Base-by-base conservation (phyloP, 345 rosid genomes). In the Dipteronia sinensis region DNA sequence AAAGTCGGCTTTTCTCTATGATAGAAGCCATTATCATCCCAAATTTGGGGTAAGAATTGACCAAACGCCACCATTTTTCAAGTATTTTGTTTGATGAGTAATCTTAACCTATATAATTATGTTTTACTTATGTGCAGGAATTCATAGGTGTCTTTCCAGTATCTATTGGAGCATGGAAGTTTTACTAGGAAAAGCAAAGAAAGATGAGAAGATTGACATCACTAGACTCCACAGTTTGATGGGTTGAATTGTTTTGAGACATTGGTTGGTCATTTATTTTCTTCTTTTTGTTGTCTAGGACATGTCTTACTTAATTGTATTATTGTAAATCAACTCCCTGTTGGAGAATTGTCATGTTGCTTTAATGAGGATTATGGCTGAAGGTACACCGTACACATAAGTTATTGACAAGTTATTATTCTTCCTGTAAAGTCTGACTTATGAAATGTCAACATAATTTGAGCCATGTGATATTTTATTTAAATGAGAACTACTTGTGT, bases 221-320 rank as follows among this genome's bases (percentile, higher is more conserved):
- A 65, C 27, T 17, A 65, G 17, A 86, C 87, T 6, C 89, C 84
- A n/a, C 82, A 84, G 61, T 76, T 84, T 16, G 87, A 84, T 27
- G 87, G 83, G 6, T 72, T 81, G 72, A 58, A 84, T 71, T 76
- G 71, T 64, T 84, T 81, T 10, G 87, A 81, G 70, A 84, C 87
- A 56, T 65, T 84, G 27, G 80, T 78, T 16, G 71, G 65, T 29
- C 44, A 16, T 20, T 75, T 25, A 67, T 29, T 13, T 19, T 72
- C 10, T 11, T 13, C 2, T 31, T 44, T 46, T 38, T 9, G 51
- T 23, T 17, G 11, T 29, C 27, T 9, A 15, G 7, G 7, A 10
- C 16, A 0, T 12, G 42, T 47, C 0, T 47, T 3, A 1, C 1
- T 11, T 2, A n/a, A n/a, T 47, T 11, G 16, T 47, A 11, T 47